Conservation (phyloP, 2,329 filamentous ascomycete species). For the Saccharata proteae region DNA sequence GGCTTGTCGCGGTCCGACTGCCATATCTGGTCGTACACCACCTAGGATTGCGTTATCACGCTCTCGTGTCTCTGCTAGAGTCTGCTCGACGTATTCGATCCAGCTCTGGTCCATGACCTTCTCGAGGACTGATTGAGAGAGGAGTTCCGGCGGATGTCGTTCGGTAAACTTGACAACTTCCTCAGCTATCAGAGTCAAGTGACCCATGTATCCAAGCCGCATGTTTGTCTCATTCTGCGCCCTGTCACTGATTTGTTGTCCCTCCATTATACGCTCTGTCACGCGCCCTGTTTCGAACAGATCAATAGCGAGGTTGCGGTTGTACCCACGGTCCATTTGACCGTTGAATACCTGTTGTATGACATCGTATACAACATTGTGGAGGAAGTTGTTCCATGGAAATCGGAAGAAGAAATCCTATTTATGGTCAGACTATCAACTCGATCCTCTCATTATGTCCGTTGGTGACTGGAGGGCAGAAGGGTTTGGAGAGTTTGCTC, state of each 20-base stretch:
- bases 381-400: conserved; percentile 98
- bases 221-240: conserved; percentile 75
- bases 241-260: conserved; percentile 76
- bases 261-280: conserved; percentile 82
- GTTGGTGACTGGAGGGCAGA: background rate
- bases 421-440: no score
- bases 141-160: conserved; percentile 74
- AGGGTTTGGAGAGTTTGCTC: conserved; percentile 29
- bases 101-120: conserved; percentile 82
- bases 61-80: conserved; percentile 84
- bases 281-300: conserved; percentile 85
- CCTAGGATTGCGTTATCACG: conserved; percentile 97
- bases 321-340: conserved; percentile 91
- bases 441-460: no score
- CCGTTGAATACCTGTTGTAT: conserved; percentile 99
- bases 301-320: conserved; percentile 77
- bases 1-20: conserved; percentile 63
- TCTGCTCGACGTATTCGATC: conserved; percentile 90
- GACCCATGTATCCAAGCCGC: conserved; percentile 95
- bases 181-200: conserved; percentile 91
- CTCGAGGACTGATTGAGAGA: conserved; percentile 74
- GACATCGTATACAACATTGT: conserved; percentile 98
- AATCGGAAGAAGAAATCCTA: conserved; percentile 97
- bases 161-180: conserved; percentile 98
- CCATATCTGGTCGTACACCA: conserved; percentile 83